Conservation (phyloP, 2,329 filamentous ascomycete genomes). For the Chaetoscypha palmicola region DNA sequence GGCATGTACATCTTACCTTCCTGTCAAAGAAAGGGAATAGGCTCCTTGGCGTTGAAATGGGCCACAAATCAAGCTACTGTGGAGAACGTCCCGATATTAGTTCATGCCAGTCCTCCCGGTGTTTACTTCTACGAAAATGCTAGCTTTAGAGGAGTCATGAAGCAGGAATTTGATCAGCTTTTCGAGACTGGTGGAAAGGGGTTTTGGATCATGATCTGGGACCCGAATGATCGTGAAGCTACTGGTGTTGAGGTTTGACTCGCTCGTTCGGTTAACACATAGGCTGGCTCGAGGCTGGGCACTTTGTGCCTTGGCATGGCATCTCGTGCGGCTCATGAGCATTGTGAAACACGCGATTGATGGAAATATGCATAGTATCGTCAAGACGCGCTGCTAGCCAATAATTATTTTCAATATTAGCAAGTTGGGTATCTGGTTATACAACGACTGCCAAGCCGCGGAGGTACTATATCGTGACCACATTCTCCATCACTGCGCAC, state of each 20-base stretch:
- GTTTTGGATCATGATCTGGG: neutral
- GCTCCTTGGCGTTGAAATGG: neutral
- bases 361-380: too few species aligned
- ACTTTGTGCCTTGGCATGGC: too few species aligned
- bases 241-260: too few species aligned
- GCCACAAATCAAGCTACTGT: neutral
- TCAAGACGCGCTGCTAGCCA: too few species aligned
- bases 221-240: neutral
- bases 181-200: neutral
- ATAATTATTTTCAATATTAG: too few species aligned
- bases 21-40: neutral
- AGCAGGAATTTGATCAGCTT: slow-evolving; percentile 1
- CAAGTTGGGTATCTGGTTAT: too few species aligned
- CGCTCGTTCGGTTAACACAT: too few species aligned
- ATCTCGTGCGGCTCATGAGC: too few species aligned
- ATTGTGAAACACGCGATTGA: too few species aligned
- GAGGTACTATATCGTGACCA: too few species aligned
- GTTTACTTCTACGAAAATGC: neutral
- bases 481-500: slow-evolving; percentile 21
- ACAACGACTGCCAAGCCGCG: too few species aligned
- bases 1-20: neutral
- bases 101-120: neutral
- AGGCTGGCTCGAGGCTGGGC: too few species aligned
- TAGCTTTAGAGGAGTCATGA: neutral
- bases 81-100: neutral